phyloP scores from a whole-genome alignment of 331 rosid genomes.

The Prunus yedoensis region DNA sequence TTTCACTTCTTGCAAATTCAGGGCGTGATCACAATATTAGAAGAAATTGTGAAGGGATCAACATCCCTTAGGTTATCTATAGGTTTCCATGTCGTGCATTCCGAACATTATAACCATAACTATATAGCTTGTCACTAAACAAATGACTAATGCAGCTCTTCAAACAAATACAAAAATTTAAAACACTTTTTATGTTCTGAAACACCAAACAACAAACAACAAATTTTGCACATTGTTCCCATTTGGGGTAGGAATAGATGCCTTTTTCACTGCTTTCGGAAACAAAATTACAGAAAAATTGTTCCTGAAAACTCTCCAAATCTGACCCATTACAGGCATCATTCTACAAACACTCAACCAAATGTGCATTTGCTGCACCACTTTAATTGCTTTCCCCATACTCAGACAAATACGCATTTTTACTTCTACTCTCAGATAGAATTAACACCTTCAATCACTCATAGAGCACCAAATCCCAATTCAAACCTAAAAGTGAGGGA shows the following conservation, averaged over 20 bases:
- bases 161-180: neutral
- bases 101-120: neutral
- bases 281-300: neutral
- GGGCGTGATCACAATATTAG: neutral
- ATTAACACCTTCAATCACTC: neutral
- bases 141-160: neutral
- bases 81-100: neutral
- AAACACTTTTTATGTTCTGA: neutral
- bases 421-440: neutral
- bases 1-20: neutral
- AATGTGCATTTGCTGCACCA: neutral
- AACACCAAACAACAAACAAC: neutral
- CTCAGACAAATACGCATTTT: neutral
- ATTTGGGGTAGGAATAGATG: neutral
- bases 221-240: neutral
- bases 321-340: neutral
- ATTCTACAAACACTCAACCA: neutral
- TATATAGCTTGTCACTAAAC: neutral
- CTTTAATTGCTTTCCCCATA: neutral
- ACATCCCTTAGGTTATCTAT: neutral
- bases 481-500: constrained; percentile 7
- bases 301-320: neutral
- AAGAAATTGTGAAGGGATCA: neutral
- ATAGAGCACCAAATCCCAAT: constrained; percentile 4
- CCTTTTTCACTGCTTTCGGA: neutral